Evolutionary conservation across 2,329 filamentous ascomycete genomes (phyloP).

Genomic region (Coniochaeta ligniaria): DNA sequence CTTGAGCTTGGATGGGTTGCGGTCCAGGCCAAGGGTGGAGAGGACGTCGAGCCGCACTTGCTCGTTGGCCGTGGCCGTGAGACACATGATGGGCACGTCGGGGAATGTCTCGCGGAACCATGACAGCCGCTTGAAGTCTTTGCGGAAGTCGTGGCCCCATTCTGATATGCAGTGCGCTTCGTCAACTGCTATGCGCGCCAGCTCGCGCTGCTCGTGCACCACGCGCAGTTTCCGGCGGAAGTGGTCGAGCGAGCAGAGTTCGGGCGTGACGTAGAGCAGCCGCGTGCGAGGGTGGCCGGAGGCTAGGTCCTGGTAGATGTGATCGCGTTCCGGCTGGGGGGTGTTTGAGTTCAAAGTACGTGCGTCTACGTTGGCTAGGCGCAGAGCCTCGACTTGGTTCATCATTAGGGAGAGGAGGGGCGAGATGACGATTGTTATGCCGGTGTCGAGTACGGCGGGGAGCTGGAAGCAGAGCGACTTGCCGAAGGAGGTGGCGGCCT

Average conservation of each 20-base stretch:
- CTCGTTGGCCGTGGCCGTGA: constrained; percentile 84
- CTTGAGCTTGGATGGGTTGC: constrained; percentile 50
- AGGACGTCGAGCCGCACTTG: constrained; percentile 80
- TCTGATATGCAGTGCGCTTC: constrained; percentile 97
- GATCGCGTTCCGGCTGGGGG: constrained; percentile 51
- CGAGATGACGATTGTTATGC: constrained; percentile 86
- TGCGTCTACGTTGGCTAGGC: constrained; percentile 67
- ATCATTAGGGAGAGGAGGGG: constrained; percentile 62
- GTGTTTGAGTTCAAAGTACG: constrained; percentile 85
- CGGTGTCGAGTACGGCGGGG: constrained; percentile 78
- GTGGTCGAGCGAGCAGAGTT: constrained; percentile 69
- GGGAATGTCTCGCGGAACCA: constrained; percentile 82
- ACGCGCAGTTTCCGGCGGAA: constrained; percentile 70
- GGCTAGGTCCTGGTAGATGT: constrained; percentile 73
- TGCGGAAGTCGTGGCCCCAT: constrained; percentile 98
- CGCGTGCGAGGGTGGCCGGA: constrained; percentile 79
- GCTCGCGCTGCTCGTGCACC: constrained; percentile 72
- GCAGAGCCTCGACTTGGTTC: constrained; percentile 82
- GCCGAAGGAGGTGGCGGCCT: constrained; percentile 84
- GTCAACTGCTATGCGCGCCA: constrained; percentile 84
- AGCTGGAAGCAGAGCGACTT: constrained; percentile 93
- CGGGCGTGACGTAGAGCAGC: constrained; percentile 88
- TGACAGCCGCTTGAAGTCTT: constrained; percentile 76
- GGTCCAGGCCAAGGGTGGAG: constrained; percentile 61
- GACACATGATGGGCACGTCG: constrained; percentile 81